phyloP scores from a whole-genome alignment of 495 filamentous ascomycete genomes.

The Talaromyces stipitatus region DNA sequence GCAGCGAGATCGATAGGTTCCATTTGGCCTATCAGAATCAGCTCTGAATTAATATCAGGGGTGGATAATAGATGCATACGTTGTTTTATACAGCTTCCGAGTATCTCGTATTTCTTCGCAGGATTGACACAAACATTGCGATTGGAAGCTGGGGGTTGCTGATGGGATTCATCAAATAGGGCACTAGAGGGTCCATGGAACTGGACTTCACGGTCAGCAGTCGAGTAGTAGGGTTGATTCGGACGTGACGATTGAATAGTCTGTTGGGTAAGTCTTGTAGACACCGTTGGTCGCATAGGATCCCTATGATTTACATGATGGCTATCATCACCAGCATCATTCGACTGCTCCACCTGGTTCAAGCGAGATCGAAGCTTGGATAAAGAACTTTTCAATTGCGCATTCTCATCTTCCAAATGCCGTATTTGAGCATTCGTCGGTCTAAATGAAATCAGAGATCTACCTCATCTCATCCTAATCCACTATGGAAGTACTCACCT shows the following conservation, averaged over 20 bases:
- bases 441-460: not conserved
- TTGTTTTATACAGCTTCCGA: constrained; percentile 22
- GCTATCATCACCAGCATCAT: not conserved
- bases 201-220: constrained; percentile 16
- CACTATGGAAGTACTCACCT: constrained; percentile 9
- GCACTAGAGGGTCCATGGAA: constrained; percentile 26
- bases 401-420: constrained; percentile 19
- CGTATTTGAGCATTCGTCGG: constrained; percentile 20
- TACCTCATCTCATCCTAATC: no score
- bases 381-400: constrained; percentile 9
- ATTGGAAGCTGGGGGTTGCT: constrained; percentile 8
- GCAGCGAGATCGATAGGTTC: constrained; percentile 20
- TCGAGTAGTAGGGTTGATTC: constrained; percentile 8
- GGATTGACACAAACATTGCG: constrained; percentile 5
- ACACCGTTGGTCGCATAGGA: no score
- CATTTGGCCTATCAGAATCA: constrained; percentile 15
- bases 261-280: constrained; percentile 7
- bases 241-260: constrained; percentile 15
- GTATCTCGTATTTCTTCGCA: constrained; percentile 15
- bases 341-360: not conserved
- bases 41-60: not conserved
- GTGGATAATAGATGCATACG: constrained; percentile 9
- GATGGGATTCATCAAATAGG: constrained; percentile 20
- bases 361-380: not conserved
- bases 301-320: no score